These are phyloP conservation scores for Parasarocladium wereldwijsianum DNA, from an alignment of 2,329 filamentous ascomycete species.

Conservation along the genomic window DNA sequence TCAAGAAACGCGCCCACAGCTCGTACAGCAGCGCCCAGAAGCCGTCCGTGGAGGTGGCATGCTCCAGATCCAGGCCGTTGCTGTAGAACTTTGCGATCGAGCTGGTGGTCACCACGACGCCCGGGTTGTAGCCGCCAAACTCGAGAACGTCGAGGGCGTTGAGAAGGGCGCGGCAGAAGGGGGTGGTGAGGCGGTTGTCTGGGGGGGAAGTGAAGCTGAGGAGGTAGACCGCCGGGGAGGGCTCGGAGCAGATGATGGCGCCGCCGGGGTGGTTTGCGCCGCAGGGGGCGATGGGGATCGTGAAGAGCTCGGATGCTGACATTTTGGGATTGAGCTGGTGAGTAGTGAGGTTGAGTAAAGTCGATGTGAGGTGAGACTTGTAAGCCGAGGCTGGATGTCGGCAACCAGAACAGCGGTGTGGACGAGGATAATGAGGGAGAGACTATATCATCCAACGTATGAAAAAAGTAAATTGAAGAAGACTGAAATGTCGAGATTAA, in stretches of 20 bases:
- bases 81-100: conserved; percentile 67
- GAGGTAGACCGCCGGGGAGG: conserved; percentile 50
- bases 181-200: conserved; percentile 61
- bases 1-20: conserved; percentile 45
- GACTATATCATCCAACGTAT: too few species aligned
- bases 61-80: conserved; percentile 66
- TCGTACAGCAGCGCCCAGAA: conserved; percentile 52
- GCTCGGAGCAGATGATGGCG: conserved; percentile 46
- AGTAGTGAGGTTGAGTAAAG: too few species aligned
- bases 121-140: conserved; percentile 43
- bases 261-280: conserved; percentile 32
- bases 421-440: too few species aligned
- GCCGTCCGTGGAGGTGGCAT: conserved; percentile 41
- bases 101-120: conserved; percentile 65
- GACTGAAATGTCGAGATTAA: too few species aligned
- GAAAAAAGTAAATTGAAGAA: too few species aligned
- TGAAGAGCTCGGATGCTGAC: too few species aligned
- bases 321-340: too few species aligned
- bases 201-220: conserved; percentile 56
- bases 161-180: conserved; percentile 52
- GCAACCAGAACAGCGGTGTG: too few species aligned
- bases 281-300: conserved; percentile 37
- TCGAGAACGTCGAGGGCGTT: conserved; percentile 64
- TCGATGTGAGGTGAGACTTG: too few species aligned
- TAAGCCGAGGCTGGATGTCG: too few species aligned